These are phyloP conservation scores for Solanum chiquidenum DNA, from an alignment of 257 asterid species.

Conservation along the genomic window DNA sequence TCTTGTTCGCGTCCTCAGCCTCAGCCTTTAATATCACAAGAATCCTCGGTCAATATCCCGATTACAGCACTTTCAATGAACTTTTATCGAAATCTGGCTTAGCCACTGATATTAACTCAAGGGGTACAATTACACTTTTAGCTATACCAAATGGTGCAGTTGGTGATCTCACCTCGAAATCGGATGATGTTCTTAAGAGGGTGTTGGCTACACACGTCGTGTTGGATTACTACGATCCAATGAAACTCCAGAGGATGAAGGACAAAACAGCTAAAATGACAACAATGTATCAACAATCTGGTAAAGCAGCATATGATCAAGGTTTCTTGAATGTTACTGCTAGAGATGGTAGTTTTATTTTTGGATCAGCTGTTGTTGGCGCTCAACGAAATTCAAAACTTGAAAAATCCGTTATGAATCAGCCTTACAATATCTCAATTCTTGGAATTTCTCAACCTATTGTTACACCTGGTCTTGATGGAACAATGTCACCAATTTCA, in stretches of 20 bases:
- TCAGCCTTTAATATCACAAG: conserved; percentile 47
- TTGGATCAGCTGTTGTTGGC: conserved; percentile 50
- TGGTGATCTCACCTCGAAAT: conserved; percentile 19
- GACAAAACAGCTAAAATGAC: conserved; percentile 24
- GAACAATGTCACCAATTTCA: conserved; percentile 1
- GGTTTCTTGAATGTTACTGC: conserved; percentile 47
- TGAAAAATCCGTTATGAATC: conserved; percentile 22
- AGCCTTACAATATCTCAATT: conserved; percentile 55
- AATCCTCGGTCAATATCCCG: conserved; percentile 34
- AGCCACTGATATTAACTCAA: conserved; percentile 28
- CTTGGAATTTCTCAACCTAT: conserved; percentile 39
- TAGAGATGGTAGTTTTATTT: conserved; percentile 20
- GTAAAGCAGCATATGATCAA: conserved; percentile 19
- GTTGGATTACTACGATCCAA: conserved; percentile 54
- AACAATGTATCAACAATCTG: conserved; percentile 44
- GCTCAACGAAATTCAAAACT: conserved; percentile 21
- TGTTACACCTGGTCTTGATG: conserved; percentile 47
- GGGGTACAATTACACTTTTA: conserved; percentile 49
- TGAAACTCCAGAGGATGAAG: conserved; percentile 40
- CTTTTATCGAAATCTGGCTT: conserved; percentile 30
- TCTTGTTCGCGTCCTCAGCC: conserved; percentile 22
- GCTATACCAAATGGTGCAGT: conserved; percentile 40
- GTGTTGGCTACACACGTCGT: conserved; percentile 51
- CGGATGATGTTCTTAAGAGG: conserved; percentile 23
- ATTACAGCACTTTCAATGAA: conserved; percentile 36